Base-by-base conservation (phyloP, 108 stramenopile genomes). In the Hondaea fermentalgiana region DNA sequence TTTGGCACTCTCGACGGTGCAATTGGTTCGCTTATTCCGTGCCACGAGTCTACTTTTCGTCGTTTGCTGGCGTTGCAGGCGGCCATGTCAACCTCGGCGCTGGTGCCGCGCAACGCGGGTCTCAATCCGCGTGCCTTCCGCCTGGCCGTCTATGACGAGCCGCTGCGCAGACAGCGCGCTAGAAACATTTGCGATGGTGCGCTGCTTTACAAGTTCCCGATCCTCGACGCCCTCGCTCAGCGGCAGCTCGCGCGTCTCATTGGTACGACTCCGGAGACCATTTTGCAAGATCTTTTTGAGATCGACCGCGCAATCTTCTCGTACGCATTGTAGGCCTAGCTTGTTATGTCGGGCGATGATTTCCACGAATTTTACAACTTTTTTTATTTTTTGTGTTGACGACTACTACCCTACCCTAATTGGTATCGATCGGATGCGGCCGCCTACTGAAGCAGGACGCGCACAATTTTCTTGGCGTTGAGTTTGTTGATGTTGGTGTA, bases 401-500 rank as follows among this genome's bases (percentile, higher is more conserved):
- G 35, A 35, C 35, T 2, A n/a, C n/a, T n/a, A n/a, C n/a, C n/a
- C n/a, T n/a, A 35, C 35, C 35, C 35, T 35, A 35, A 35, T 2
- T 35, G 35, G 35, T 2, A 35, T 35, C 35, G 35, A 35, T 35
- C 35, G 35, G 35, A 35, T 35, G 35, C 35, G 35, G 35, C 1
- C 35, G 35, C 35, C 35, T 35, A 93, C 47, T 88, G 49, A 57
- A 98, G 97, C 29, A 99, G 92, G 72, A 95, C 94, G 72, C 96
- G 93, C 59, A 99, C 93, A 44, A 99, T 96, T 57, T 95, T 92
- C 23, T 90, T 88, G 4, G 96, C 97, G 64, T 94, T 95, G 45
- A 99, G 91, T 60, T 95, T 95, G 91, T 97, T 94, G 90, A 99
- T 91, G 88, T 98, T 97, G 91, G 97, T 97, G 93, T 99, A 98